phyloP scores from a whole-genome alignment of 805 yeast species.

The Clavispora carvajalis region DNA sequence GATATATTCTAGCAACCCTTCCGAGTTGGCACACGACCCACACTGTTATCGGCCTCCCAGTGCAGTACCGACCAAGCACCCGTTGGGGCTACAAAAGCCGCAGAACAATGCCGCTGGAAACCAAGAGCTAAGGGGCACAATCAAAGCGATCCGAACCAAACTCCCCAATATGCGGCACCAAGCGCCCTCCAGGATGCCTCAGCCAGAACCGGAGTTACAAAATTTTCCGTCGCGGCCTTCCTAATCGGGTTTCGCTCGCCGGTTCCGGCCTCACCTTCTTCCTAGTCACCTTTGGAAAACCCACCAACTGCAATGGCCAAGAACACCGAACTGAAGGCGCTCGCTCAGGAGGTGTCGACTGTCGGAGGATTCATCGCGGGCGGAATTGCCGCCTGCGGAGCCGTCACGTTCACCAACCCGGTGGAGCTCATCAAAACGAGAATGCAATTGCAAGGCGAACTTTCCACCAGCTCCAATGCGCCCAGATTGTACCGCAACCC shows the following conservation, averaged over 20 bases:
- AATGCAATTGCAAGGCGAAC: slow-evolving; percentile 95
- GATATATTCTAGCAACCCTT: too few relatives aligned
- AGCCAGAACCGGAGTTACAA: not conserved
- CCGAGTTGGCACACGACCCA: too few relatives aligned
- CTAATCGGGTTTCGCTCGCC: not conserved
- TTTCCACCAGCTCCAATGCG: slow-evolving; percentile 47
- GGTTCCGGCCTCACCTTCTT: not conserved
- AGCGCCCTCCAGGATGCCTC: too few relatives aligned
- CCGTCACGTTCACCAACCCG: slow-evolving; percentile 95
- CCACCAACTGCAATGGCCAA: not conserved
- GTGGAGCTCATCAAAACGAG: slow-evolving; percentile 91
- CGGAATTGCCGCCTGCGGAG: slow-evolving; percentile 88
- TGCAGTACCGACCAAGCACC: too few relatives aligned
- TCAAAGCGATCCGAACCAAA: too few relatives aligned
- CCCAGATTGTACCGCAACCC: slow-evolving; percentile 71
- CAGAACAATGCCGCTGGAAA: too few relatives aligned
- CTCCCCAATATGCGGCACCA: too few relatives aligned
- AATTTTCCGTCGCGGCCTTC: not conserved
- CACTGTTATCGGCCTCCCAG: too few relatives aligned
- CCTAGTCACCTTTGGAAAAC: not conserved
- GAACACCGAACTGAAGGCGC: slow-evolving; percentile 1
- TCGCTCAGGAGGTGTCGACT: slow-evolving; percentile 43
- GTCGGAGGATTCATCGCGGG: slow-evolving; percentile 85
- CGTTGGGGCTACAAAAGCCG: too few relatives aligned
- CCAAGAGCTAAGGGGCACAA: too few relatives aligned